phyloP scores from a whole-genome alignment of 176 grass and related monocot genomes.

The Aegilops tauschii region DNA sequence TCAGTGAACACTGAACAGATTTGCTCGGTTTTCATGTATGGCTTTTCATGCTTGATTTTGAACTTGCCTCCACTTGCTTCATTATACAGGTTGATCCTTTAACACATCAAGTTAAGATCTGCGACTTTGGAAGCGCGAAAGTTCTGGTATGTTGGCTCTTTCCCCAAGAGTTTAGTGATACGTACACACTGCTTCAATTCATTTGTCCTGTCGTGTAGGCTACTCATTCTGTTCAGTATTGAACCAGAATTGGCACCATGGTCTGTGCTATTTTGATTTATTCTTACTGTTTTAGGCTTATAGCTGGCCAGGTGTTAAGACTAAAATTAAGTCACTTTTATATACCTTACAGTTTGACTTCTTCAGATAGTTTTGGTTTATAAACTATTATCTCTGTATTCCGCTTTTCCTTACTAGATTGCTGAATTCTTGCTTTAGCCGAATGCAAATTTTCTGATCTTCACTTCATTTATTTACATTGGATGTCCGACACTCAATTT shows the following conservation, averaged over 20 bases:
- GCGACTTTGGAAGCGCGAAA: slow-evolving; percentile 83
- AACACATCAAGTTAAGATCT: slow-evolving; percentile 63
- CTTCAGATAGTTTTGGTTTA: neutral
- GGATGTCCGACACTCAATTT: too few species aligned
- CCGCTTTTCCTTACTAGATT: neutral
- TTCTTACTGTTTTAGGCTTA: neutral
- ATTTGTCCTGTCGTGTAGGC: neutral
- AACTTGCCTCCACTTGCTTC: neutral
- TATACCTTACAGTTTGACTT: neutral
- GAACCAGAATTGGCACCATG: neutral
- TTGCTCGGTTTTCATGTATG: neutral
- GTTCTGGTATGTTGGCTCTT: slow-evolving; percentile 44
- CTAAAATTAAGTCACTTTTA: slow-evolving; percentile 10
- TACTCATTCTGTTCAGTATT: neutral
- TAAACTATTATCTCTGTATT: neutral
- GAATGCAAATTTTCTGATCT: too few species aligned
- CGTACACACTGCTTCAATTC: neutral
- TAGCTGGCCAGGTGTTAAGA: neutral
- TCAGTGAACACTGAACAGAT: neutral
- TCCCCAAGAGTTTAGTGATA: neutral
- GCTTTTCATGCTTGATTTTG: neutral
- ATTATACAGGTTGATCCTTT: slow-evolving; percentile 60
- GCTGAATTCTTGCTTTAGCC: neutral
- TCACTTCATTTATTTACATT: too few species aligned
- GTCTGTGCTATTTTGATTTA: neutral